A percentile compares a stretch with the other conserved stretches of the same genome.
Conservation (phyloP, 306 rosid genomes). For the Vicia villosa region DNA sequence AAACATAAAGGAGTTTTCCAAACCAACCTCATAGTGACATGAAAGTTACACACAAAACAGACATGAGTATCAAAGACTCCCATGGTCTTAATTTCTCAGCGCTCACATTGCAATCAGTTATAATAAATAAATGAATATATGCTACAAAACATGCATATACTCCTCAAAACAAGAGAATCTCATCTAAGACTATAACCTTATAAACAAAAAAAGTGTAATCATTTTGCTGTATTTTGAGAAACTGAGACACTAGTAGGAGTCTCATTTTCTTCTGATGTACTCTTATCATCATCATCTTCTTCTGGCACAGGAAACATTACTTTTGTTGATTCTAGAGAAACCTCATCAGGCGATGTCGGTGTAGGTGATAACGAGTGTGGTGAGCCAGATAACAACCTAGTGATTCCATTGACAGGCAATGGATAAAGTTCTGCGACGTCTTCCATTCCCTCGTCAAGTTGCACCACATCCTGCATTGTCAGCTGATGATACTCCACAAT, state of each 20-base stretch:
- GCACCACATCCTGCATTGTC: constrained; percentile 93
- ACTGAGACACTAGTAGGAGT: constrained; percentile 32
- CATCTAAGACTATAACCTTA: constrained; percentile 48
- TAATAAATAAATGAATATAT: constrained; percentile 28
- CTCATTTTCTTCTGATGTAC: constrained; percentile 41
- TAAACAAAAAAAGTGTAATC: constrained; percentile 27
- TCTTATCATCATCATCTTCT: constrained; percentile 50
- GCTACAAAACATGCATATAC: constrained; percentile 35
- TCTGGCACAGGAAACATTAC: constrained; percentile 44
- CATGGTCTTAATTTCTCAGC: constrained; percentile 24
- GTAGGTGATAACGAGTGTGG: constrained; percentile 54
- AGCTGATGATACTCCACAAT: constrained; percentile 96
- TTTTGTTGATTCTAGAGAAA: constrained; percentile 30
- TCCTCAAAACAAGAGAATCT: constrained; percentile 30
- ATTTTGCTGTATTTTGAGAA: constrained; percentile 46
- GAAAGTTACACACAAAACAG: constrained; percentile 38
- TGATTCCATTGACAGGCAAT: constrained; percentile 41
- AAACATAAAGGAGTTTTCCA: constrained; percentile 15
- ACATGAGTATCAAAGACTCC: constrained; percentile 17
- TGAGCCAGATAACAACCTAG: constrained; percentile 47
- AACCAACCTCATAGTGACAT: constrained; percentile 36
- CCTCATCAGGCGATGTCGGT: constrained; percentile 45
- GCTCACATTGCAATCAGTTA: constrained; percentile 30
- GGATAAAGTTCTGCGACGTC: constrained; percentile 89
- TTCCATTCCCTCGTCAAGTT: constrained; percentile 83